Conservation (phyloP, 805 yeast genomes). For the Lipomyces sp. region DNA sequence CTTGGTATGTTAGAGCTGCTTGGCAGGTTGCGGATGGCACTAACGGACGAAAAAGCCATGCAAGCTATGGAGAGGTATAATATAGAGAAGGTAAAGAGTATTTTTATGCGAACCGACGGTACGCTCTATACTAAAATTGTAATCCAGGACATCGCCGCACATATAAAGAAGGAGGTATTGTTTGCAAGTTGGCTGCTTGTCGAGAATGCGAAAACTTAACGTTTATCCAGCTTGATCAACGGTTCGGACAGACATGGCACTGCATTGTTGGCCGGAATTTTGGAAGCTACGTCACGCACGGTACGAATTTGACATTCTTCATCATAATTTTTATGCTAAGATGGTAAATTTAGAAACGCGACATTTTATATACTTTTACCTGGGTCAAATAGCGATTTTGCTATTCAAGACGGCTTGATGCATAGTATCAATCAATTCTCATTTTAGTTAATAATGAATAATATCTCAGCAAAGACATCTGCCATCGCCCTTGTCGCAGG, state of each 20-base stretch:
- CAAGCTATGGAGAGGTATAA: conserved; percentile 53
- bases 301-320: conserved; percentile 44
- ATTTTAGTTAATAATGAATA: background rate
- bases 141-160: conserved; percentile 57
- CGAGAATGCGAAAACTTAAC: background rate
- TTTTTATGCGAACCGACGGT: background rate
- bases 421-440: background rate
- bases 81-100: conserved; percentile 47
- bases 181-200: too few relatives aligned
- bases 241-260: conserved; percentile 66
- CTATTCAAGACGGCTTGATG: conserved; percentile 57
- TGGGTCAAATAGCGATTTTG: conserved; percentile 58
- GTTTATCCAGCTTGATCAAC: conserved; percentile 51
- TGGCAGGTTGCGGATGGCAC: background rate
- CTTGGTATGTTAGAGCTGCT: conserved; percentile 36
- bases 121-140: conserved; percentile 31
- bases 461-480: background rate
- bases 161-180: conserved; percentile 56
- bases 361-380: conserved; percentile 60
- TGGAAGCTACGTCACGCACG: conserved; percentile 67
- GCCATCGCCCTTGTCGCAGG: background rate
- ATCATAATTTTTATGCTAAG: background rate
- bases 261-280: conserved; percentile 65
- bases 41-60: conserved; percentile 42
- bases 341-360: conserved; percentile 46